phyloP scores from a whole-genome alignment of 805 yeast species.

The Dipodascopsis tothii region DNA sequence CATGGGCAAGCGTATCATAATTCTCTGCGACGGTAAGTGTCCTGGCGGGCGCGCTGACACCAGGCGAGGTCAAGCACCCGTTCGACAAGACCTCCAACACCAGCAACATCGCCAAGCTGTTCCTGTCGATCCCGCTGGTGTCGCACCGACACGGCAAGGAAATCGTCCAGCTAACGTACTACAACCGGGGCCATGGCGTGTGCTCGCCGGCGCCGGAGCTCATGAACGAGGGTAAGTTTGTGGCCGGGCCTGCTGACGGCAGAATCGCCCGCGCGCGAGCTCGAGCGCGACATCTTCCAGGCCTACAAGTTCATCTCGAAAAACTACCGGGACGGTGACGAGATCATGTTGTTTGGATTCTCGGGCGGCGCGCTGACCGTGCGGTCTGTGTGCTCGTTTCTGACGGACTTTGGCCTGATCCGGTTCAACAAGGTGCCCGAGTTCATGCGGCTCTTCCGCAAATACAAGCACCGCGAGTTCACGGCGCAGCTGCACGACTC shows the following conservation, averaged over 20 bases:
- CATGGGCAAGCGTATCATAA: not conserved
- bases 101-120: not conserved
- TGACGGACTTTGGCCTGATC: constrained; percentile 52
- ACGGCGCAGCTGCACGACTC: not conserved
- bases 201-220: not conserved
- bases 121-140: not conserved
- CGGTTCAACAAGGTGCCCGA: constrained; percentile 23
- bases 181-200: not conserved
- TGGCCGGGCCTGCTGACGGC: not conserved
- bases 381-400: constrained; percentile 55
- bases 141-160: not conserved
- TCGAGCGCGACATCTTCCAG: constrained; percentile 17
- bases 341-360: constrained; percentile 12
- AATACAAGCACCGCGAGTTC: not conserved
- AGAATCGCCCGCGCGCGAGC: no score
- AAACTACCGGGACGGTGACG: constrained; percentile 7
- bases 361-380: constrained; percentile 57
- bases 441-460: not conserved
- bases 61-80: not conserved
- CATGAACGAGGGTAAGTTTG: not conserved
- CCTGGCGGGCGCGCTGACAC: not conserved
- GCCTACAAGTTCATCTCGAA: constrained; percentile 8
- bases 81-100: not conserved
- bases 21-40: not conserved
- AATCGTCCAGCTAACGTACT: not conserved